A percentile compares a stretch with the other conserved stretches of the same genome.
Conservation (phyloP, 108 stramenopile genomes). For the Licmophora abbreviata region DNA sequence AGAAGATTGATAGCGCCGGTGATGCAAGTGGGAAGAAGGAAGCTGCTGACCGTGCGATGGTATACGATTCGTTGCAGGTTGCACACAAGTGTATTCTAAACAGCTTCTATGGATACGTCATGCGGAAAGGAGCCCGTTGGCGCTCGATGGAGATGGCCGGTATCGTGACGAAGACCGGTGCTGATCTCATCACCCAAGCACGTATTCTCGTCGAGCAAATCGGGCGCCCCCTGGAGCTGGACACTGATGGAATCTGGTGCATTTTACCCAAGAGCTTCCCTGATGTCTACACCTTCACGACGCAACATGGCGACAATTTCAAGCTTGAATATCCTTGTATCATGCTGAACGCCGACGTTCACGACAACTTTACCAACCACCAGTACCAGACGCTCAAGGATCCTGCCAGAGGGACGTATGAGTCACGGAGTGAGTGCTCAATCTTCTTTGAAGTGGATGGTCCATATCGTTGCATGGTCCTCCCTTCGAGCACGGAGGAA, state of each 20-base stretch:
- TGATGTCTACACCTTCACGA: constrained; percentile 80
- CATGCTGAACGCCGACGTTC: constrained; percentile 99
- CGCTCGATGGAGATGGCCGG: constrained; percentile 99
- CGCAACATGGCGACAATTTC: constrained; percentile 64
- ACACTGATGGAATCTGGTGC: constrained; percentile 99
- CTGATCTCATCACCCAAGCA: constrained; percentile 96
- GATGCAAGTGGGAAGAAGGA: constrained; percentile 85
- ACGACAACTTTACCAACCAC: constrained; percentile 97
- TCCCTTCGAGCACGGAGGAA: constrained; percentile 98
- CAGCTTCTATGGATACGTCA: constrained; percentile 97
- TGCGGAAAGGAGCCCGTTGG: constrained; percentile 99
- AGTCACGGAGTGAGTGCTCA: constrained; percentile 91
- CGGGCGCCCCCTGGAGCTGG: constrained; percentile 96
- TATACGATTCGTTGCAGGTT: constrained; percentile 98
- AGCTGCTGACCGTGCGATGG: constrained; percentile 87
- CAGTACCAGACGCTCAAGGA: constrained; percentile 94
- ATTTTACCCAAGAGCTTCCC: constrained; percentile 97
- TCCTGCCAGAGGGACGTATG: constrained; percentile 72
- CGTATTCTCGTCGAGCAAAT: constrained; percentile 92
- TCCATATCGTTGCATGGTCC: constrained; percentile 97
- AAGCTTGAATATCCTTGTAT: constrained; percentile 95
- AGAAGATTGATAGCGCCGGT: constrained; percentile 69
- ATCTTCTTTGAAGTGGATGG: constrained; percentile 99
- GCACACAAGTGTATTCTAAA: constrained; percentile 99
- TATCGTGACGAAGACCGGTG: constrained; percentile 98